Evolutionary conservation across 2,329 filamentous ascomycete species (phyloP).

Genomic region (Sclerotiophoma versabilis): DNA sequence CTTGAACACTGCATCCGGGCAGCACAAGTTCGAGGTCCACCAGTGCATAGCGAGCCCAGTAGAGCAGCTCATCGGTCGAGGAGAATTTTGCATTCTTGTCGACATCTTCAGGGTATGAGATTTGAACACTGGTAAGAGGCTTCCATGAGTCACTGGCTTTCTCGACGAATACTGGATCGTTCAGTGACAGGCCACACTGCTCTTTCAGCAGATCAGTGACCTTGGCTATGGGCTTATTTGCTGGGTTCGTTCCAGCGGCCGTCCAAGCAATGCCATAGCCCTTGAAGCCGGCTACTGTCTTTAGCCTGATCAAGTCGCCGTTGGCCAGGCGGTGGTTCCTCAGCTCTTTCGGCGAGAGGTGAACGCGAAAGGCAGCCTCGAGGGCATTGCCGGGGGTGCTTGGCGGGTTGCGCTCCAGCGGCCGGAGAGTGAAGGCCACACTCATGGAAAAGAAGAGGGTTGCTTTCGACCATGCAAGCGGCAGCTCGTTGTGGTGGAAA

Average conservation of each 20-base stretch:
- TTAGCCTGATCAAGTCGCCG: constrained; percentile 66
- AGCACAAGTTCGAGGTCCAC: constrained; percentile 72
- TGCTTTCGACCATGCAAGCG: background rate
- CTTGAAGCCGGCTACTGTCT: constrained; percentile 50
- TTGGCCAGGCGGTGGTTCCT: constrained; percentile 61
- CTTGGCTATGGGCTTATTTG: constrained; percentile 57
- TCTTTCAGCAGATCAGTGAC: constrained; percentile 77
- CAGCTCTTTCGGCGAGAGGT: constrained; percentile 64
- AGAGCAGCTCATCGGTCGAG: constrained; percentile 38
- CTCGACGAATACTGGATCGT: constrained; percentile 62
- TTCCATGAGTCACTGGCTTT: constrained; percentile 52
- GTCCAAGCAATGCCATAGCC: constrained; percentile 70
- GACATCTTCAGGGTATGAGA: constrained; percentile 30
- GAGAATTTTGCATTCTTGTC: constrained; percentile 30
- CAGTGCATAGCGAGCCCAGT: constrained; percentile 41
- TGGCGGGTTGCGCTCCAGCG: constrained; percentile 57
- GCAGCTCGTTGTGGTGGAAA: constrained; percentile 18
- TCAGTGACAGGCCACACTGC: constrained; percentile 72
- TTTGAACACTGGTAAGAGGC: constrained; percentile 39
- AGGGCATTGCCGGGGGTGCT: constrained; percentile 56
- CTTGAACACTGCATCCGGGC: constrained; percentile 74
- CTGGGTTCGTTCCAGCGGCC: constrained; percentile 55
- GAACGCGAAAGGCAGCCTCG: constrained; percentile 66
- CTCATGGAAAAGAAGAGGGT: constrained; percentile 25
- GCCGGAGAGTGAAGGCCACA: constrained; percentile 60